Evolutionary conservation across 768 basidiomycete species (phyloP).

Genomic region (Psilocybe cubensis): DNA sequence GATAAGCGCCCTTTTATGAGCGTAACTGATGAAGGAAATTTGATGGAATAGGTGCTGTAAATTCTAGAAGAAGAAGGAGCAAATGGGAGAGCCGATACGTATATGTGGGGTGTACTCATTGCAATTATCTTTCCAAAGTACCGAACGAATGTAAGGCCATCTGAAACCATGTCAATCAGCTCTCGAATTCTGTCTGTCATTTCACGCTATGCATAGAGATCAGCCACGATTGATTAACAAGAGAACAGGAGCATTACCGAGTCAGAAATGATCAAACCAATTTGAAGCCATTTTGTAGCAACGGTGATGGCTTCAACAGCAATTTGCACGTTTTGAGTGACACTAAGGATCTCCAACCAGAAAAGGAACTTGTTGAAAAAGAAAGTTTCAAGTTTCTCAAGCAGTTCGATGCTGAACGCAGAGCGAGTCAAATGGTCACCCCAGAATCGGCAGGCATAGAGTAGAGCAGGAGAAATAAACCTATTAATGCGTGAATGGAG

Average conservation of each 20-base stretch:
- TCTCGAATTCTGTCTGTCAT: background rate
- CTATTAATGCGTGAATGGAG: slow-evolving; percentile 17
- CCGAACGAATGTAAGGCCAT: slow-evolving; percentile 31
- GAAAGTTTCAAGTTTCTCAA: slow-evolving; percentile 16
- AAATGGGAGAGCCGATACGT: slow-evolving; percentile 41
- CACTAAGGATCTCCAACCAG: slow-evolving; percentile 41
- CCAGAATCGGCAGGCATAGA: slow-evolving; percentile 43
- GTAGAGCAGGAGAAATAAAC: slow-evolving; percentile 30
- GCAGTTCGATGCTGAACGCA: slow-evolving; percentile 7
- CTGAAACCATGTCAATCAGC: slow-evolving; percentile 14
- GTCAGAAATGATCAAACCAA: background rate
- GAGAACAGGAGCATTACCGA: background rate
- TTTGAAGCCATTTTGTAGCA: slow-evolving; percentile 1
- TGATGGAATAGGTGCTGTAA: slow-evolving; percentile 5
- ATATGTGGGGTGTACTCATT: slow-evolving; percentile 38
- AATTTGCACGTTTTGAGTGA: slow-evolving; percentile 23
- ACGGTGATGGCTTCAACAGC: slow-evolving; percentile 11
- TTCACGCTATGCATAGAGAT: background rate
- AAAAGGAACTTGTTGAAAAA: slow-evolving; percentile 28
- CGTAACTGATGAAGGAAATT: slow-evolving; percentile 16
- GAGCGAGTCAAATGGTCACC: slow-evolving; percentile 27
- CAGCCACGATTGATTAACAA: background rate
- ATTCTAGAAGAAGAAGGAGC: slow-evolving; percentile 29
- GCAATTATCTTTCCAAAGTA: slow-evolving; percentile 30
- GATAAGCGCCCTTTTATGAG: slow-evolving; percentile 5